A percentile compares a stretch with the other conserved stretches of the same genome.
Conservation (phyloP, 2,329 filamentous ascomycete genomes). For the Albifimbria verrucaria region DNA sequence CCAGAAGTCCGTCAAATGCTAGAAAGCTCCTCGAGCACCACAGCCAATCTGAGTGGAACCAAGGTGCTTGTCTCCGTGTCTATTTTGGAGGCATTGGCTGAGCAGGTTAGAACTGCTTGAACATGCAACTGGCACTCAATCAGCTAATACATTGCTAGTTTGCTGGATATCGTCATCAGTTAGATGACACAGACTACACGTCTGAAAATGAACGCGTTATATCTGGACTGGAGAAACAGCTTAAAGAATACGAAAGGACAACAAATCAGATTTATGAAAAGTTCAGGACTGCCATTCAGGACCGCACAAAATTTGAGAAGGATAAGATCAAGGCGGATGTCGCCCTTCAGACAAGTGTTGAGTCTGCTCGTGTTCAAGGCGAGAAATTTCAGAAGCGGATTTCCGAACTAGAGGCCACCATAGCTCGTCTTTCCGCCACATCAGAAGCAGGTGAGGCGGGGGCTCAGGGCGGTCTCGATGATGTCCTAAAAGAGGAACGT, state of each 20-base stretch:
- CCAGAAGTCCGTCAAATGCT: conserved; percentile 28
- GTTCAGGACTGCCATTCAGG: conserved; percentile 47
- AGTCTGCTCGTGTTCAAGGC: conserved; percentile 27
- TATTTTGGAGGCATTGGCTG: conserved; percentile 35
- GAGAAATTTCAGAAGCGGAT: conserved; percentile 35
- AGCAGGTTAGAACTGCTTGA: conserved; percentile 29
- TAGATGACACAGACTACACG: conserved; percentile 25
- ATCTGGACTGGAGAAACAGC: conserved; percentile 39
- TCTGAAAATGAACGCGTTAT: conserved; percentile 38
- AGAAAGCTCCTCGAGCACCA: conserved; percentile 12
- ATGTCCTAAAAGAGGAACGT: conserved; percentile 32
- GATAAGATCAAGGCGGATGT: conserved; percentile 39
- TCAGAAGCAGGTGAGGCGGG: conserved; percentile 17
- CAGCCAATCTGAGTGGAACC: conserved; percentile 14
- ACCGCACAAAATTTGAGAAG: conserved; percentile 45
- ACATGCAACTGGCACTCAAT: background rate
- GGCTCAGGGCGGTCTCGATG: conserved; percentile 21
- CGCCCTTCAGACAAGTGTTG: conserved; percentile 22
- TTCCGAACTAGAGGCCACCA: conserved; percentile 30
- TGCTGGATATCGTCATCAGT: conserved; percentile 25
- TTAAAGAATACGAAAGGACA: conserved; percentile 43
- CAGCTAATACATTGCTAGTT: conserved; percentile 14
- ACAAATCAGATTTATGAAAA: conserved; percentile 41
- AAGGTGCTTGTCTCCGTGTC: conserved; percentile 25
- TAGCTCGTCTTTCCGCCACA: conserved; percentile 24